Evolutionary conservation across 345 rosid genomes (phyloP).

Genomic region (Brassica napus): Da-Ae NC_063447.1:8916001-8916500

Average conservation of each 20-base stretch:
- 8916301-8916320: constrained; percentile 68
- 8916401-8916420: constrained; percentile 56
- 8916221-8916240: constrained; percentile 75
- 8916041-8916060: constrained; percentile 53
- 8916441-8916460: constrained; percentile 70
- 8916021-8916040: constrained; percentile 60
- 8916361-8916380: constrained; percentile 46
- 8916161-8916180: constrained; percentile 61
- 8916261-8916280: constrained; percentile 53
- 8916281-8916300: constrained; percentile 76
- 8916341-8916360: constrained; percentile 55
- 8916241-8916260: constrained; percentile 61
- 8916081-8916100: constrained; percentile 74
- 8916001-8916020: constrained; percentile 56
- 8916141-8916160: constrained; percentile 63
- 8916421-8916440: constrained; percentile 70
- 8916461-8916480: constrained; percentile 54
- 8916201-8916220: constrained; percentile 76
- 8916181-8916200: constrained; percentile 83
- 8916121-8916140: constrained; percentile 83
- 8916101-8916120: constrained; percentile 63
- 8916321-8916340: constrained; percentile 64
- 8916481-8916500: constrained; percentile 58
- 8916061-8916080: constrained; percentile 73
- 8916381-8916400: constrained; percentile 71